phyloP scores from a whole-genome alignment of 202 grass and related monocot species.

The Alloteropsis angusta region DNA sequence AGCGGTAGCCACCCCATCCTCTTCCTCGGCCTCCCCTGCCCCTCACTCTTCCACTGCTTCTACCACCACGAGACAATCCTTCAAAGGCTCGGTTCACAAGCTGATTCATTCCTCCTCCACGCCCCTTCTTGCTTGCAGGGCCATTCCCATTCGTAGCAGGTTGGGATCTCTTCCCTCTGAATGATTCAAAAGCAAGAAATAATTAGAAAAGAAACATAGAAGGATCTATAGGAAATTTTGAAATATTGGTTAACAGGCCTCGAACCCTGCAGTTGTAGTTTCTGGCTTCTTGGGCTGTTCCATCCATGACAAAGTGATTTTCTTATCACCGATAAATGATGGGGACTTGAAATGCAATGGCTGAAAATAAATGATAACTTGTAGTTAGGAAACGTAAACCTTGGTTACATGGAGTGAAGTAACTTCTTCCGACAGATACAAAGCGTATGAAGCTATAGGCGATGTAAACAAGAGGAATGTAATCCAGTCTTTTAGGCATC shows the following conservation, averaged over 20 bases:
- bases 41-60: constrained; percentile 53
- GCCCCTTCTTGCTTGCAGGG: constrained; percentile 56
- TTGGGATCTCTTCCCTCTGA: constrained; percentile 58
- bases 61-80: constrained; percentile 62
- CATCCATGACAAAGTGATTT: constrained; percentile 80
- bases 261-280: constrained; percentile 49
- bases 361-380: constrained; percentile 51
- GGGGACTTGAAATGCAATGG: constrained; percentile 77
- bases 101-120: constrained; percentile 48
- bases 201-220: background rate
- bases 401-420: background rate
- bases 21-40: constrained; percentile 65
- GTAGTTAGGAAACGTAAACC: background rate
- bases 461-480: background rate
- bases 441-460: background rate
- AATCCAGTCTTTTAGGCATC: background rate
- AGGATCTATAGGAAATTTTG: background rate
- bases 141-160: constrained; percentile 45
- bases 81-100: constrained; percentile 93
- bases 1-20: constrained; percentile 57
- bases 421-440: background rate
- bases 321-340: constrained; percentile 78
- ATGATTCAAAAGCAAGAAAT: constrained; percentile 22
- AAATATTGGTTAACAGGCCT: background rate
- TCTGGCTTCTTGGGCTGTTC: constrained; percentile 57